Percentiles rank a stretch among this genome's conserved stretches.
Evolutionary conservation across 345 rosid species (phyloP).

Genomic region (Carallia pectinifolia): DNA sequence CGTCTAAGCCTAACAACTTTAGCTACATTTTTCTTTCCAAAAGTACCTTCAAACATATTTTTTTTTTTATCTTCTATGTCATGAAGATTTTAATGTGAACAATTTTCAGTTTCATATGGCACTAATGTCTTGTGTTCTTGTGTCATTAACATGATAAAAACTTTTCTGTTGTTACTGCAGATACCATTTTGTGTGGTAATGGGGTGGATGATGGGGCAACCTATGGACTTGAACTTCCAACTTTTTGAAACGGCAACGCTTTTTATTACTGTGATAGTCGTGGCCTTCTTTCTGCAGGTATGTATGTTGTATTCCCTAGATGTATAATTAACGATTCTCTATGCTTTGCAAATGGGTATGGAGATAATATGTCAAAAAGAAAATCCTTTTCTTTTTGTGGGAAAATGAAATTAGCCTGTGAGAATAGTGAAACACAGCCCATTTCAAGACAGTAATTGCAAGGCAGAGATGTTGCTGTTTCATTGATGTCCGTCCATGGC

Average conservation of each 20-base stretch:
- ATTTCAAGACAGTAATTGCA: too few species aligned
- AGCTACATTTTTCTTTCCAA: too few species aligned
- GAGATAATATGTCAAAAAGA: neutral
- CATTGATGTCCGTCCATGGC: neutral
- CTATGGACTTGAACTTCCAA: conserved; percentile 82
- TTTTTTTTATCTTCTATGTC: neutral
- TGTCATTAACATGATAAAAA: neutral
- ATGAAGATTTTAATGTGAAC: neutral
- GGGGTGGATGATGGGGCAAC: conserved; percentile 76
- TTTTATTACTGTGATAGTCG: conserved; percentile 68
- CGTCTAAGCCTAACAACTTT: too few species aligned
- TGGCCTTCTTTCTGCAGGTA: conserved; percentile 84
- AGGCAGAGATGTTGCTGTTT: neutral
- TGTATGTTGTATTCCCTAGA: conserved; percentile 7
- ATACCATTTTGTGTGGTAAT: conserved; percentile 78
- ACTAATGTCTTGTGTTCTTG: neutral
- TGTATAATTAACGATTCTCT: neutral
- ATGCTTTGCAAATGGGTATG: neutral
- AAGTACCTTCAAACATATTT: too few species aligned
- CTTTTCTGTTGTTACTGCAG: conserved; percentile 29
- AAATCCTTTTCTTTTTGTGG: neutral
- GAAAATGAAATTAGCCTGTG: too few species aligned
- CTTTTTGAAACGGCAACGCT: conserved; percentile 88
- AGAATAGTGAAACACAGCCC: too few species aligned
- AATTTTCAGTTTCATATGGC: neutral